Evolutionary conservation across 306 rosid genomes (phyloP), one percentile per base, ranked within the genome.

Genomic region (Sphenostylis stenocarpa): DNA sequence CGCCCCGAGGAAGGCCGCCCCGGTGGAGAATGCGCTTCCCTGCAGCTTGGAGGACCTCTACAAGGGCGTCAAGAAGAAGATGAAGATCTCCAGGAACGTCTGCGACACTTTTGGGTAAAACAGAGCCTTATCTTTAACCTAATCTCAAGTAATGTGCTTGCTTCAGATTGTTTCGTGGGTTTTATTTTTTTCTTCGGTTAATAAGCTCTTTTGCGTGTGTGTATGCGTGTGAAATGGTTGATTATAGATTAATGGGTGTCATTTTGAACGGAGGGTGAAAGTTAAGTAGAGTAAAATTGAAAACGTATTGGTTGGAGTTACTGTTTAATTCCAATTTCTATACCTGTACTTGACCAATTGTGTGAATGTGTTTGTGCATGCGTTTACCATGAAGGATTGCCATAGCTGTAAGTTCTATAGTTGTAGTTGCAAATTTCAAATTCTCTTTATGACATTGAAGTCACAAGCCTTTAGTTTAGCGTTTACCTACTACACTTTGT

Each of bases 1-100:
- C 28, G 76, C 55, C 6, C 38, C 28, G 8, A 83, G 86, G 86
- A 95, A 88, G 83, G 99, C 90, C 2, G 55, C 80, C 29, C 79
- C 99, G 3, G 82, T 95, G 12, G 97, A 92, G 91, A 91, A 58
- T 58, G 1, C 7, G 28, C 80, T 95, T 80, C 87, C 88, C 3
- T 92, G 97, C 26, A 82, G 91, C 84, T 88, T 95, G 90, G 99
- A 95, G 85, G 97, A 95, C 72, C 92, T 95, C 3, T 95, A 79
- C 36, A 88, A 75, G 68, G 99, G 97, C 9, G 89, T 80, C 16
- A 87, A 82, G 83, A 95, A 89, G 88, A 95, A 92, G 88, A 88
- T 95, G 97, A 91, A 81, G 89, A 95, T 95, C 79, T 90, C 96
- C 3, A 89, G 99, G 82, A 88, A 48, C 34, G 81, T 95, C 41